phyloP scores from a whole-genome alignment of 2,329 filamentous ascomycete genomes.

The Pestalotiopsis fici region DNA sequence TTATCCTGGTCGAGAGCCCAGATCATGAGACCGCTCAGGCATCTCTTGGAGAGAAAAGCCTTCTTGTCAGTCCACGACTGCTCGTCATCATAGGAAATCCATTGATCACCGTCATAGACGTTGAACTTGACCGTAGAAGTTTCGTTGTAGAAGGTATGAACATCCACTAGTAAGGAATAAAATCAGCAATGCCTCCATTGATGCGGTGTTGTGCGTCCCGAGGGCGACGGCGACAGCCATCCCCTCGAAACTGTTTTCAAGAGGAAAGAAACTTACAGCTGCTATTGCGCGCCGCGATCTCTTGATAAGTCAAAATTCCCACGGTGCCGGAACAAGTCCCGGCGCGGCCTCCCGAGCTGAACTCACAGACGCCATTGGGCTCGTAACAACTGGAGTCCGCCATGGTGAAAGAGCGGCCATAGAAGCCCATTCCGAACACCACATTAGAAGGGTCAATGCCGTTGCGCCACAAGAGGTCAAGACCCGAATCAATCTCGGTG shows the following conservation, averaged over 20 bases:
- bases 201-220: too few species aligned
- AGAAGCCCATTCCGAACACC: conserved; percentile 5
- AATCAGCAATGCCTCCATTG: too few species aligned
- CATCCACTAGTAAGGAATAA: too few species aligned
- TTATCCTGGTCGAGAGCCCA: neutral
- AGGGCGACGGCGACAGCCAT: too few species aligned
- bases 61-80: conserved; percentile 27
- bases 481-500: neutral
- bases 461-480: conserved; percentile 4
- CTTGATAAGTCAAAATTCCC: conserved; percentile 23
- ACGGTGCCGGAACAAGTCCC: conserved; percentile 19
- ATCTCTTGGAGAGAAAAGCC: conserved; percentile 21
- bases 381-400: conserved; percentile 21
- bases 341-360: conserved; percentile 16
- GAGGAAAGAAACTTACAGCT: too few species aligned
- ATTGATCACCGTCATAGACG: conserved; percentile 27
- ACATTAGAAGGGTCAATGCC: neutral
- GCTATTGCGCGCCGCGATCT: too few species aligned
- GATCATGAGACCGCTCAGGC: conserved; percentile 23
- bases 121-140: conserved; percentile 26
- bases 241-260: conserved; percentile 23
- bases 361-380: conserved; percentile 20
- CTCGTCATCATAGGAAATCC: conserved; percentile 32
- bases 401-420: conserved; percentile 15
- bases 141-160: conserved; percentile 12